These are phyloP conservation scores for Amyloporia xantha DNA, from an alignment of 768 basidiomycete species.

Conservation along the genomic window DNA sequence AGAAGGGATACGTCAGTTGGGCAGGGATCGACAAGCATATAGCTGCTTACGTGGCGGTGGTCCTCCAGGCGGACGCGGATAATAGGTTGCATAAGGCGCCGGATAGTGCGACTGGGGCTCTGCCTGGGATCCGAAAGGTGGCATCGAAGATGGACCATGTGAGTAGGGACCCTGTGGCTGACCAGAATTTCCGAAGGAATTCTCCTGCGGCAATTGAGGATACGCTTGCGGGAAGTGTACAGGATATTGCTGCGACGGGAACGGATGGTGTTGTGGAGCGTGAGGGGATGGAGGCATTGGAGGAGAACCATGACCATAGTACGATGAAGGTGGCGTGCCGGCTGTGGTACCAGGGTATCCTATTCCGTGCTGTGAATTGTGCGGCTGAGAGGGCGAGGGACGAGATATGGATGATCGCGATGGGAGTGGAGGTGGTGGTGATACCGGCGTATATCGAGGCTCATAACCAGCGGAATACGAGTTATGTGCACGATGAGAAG, in stretches of 20 bases:
- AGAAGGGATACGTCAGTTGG: too few relatives aligned
- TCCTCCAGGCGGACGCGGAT: too few relatives aligned
- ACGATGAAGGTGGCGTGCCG: not conserved
- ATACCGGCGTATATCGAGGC: constrained; percentile 4
- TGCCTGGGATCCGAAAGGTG: too few relatives aligned
- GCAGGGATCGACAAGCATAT: too few relatives aligned
- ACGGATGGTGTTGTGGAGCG: not conserved
- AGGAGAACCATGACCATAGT: too few relatives aligned
- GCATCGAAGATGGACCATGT: too few relatives aligned
- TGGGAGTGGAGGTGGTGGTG: constrained; percentile 11
- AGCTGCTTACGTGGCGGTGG: too few relatives aligned
- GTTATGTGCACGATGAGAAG: not conserved
- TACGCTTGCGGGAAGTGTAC: not conserved
- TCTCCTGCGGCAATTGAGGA: not conserved
- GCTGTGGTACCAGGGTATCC: not conserved
- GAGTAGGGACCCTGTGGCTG: constrained; percentile 9
- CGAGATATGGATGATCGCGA: constrained; percentile 10
- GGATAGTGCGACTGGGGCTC: too few relatives aligned
- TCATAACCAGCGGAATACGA: constrained; percentile 8
- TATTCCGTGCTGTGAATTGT: not conserved
- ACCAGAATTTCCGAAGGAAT: constrained; percentile 38
- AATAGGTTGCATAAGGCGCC: too few relatives aligned
- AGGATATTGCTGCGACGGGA: constrained; percentile 14
- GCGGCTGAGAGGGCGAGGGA: not conserved
- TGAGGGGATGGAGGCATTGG: not conserved